Percentiles rank a stretch among this genome's conserved stretches.
phyloP scores from a whole-genome alignment of 306 rosid genomes.

The Quercus bicolor region DNA sequence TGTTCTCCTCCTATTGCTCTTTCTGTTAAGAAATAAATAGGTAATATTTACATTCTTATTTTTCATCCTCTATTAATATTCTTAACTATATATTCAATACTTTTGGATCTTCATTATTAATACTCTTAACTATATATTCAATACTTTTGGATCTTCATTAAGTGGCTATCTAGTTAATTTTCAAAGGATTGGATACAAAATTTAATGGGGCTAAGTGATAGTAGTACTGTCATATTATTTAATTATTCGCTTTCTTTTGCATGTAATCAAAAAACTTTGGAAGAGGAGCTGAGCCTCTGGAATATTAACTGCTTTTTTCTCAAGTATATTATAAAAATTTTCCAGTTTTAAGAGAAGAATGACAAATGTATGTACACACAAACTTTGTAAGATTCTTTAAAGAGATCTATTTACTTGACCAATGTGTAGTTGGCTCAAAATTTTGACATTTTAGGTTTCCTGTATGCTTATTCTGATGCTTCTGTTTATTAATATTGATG shows the following conservation, averaged over 20 bases:
- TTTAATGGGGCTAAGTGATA: too few species aligned
- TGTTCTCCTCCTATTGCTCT: background rate
- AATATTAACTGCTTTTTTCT: background rate
- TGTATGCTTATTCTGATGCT: background rate
- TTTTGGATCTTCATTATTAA: too few species aligned
- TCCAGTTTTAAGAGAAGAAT: background rate
- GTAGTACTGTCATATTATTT: background rate
- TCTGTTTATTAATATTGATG: constrained; percentile 2
- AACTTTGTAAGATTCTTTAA: background rate
- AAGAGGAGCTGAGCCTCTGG: background rate
- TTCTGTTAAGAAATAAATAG: background rate
- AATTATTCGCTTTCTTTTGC: background rate
- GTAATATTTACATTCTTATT: background rate
- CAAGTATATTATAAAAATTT: background rate
- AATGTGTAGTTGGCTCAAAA: background rate
- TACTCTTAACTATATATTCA: background rate
- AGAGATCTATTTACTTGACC: background rate
- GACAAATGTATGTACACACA: background rate
- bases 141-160: background rate
- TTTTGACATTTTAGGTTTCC: background rate
- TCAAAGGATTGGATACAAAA: constrained; percentile 9
- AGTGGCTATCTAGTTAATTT: background rate
- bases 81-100: too few species aligned
- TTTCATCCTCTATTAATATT: background rate
- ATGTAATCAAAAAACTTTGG: constrained; percentile 1